Conservation (phyloP, 805 yeast species). For the Candida stauntonica region DNA sequence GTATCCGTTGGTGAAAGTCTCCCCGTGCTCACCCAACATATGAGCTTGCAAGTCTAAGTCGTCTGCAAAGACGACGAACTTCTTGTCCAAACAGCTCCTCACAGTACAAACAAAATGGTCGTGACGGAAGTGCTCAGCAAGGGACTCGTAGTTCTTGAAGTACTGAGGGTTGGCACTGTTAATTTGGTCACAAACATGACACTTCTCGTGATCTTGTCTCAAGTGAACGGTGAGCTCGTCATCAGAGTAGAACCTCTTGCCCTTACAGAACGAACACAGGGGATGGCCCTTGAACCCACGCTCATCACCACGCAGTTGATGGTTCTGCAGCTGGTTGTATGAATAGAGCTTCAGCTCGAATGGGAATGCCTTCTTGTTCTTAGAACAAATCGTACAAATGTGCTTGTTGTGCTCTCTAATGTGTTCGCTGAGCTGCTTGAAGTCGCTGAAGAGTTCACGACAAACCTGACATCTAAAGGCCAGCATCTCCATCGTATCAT, state of each 20-base stretch:
- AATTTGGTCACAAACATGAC: conserved; percentile 80
- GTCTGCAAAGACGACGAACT: conserved; percentile 87
- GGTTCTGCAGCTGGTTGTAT: conserved; percentile 58
- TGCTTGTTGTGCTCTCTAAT: conserved; percentile 58
- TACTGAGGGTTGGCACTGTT: conserved; percentile 63
- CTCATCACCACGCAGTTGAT: conserved; percentile 69
- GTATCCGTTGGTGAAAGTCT: conserved; percentile 42
- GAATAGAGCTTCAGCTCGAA: conserved; percentile 62
- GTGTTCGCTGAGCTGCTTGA: conserved; percentile 63
- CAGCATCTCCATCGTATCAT: conserved; percentile 47
- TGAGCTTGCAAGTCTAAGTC: conserved; percentile 86
- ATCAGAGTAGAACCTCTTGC: conserved; percentile 74
- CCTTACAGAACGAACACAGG: conserved; percentile 72
- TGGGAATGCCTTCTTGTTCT: conserved; percentile 73
- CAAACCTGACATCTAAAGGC: conserved; percentile 48
- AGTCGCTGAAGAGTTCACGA: conserved; percentile 38
- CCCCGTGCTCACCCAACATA: conserved; percentile 76
- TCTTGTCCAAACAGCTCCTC: conserved; percentile 75
- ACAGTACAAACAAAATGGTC: conserved; percentile 78
- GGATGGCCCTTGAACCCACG: conserved; percentile 89
- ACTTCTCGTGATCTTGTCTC: conserved; percentile 79
- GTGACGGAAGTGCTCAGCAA: conserved; percentile 68
- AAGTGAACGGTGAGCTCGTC: conserved; percentile 84
- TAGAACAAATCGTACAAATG: conserved; percentile 73
- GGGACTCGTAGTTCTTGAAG: conserved; percentile 69